Conservation (phyloP, 1,139 yeast genomes). For the Geotrichum bryndzae region DNA sequence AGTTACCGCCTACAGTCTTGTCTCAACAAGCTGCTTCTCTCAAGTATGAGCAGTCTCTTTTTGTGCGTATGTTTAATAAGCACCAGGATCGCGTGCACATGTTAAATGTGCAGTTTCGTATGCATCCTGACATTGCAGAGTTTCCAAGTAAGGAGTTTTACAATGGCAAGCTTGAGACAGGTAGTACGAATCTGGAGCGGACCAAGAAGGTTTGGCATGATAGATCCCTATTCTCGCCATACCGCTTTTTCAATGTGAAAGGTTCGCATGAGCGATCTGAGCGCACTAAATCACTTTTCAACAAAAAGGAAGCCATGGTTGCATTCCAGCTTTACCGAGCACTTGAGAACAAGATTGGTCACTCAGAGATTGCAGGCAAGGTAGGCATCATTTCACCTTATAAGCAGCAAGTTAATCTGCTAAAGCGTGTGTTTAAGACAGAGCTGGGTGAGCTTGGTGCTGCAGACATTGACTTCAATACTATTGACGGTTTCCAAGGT, state of each 20-base stretch:
- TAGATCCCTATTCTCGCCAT: constrained; percentile 52
- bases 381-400: constrained; percentile 94
- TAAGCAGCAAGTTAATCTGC: constrained; percentile 68
- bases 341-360: constrained; percentile 11
- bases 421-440: constrained; percentile 52
- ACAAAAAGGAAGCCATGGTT: constrained; percentile 14
- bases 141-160: constrained; percentile 89
- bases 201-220: constrained; percentile 75
- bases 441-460: constrained; percentile 59
- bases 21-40: constrained; percentile 79
- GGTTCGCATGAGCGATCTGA: constrained; percentile 52
- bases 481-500: constrained; percentile 98
- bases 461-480: constrained; percentile 75
- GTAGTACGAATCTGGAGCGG: constrained; percentile 42
- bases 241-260: constrained; percentile 67
- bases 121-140: constrained; percentile 86
- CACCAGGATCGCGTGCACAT: constrained; percentile 56
- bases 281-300: constrained; percentile 17
- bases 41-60: constrained; percentile 84
- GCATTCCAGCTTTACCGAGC: constrained; percentile 47
- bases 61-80: constrained; percentile 87
- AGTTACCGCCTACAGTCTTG: constrained; percentile 95
- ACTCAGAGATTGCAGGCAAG: constrained; percentile 50
- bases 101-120: constrained; percentile 92
- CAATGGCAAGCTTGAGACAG: constrained; percentile 64